Evolutionary conservation across 2,329 filamentous ascomycete genomes (phyloP).

Genomic region (Penicillium sp.): DNA sequence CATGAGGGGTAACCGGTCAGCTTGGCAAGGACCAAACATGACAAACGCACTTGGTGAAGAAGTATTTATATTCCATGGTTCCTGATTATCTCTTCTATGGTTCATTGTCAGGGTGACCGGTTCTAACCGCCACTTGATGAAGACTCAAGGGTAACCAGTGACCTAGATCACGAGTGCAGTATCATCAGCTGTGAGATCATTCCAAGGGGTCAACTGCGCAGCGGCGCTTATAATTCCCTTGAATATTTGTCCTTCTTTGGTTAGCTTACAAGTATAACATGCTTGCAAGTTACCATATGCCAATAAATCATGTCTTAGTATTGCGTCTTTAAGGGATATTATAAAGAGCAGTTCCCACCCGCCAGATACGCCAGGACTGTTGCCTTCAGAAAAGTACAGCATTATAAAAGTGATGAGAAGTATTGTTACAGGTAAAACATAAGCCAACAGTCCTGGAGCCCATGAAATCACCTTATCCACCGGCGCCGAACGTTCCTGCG

Average conservation of each 20-base stretch:
- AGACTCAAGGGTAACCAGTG: slow-evolving; percentile 8
- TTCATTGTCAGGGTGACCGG: slow-evolving; percentile 8
- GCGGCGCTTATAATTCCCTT: slow-evolving; percentile 11
- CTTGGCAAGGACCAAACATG: slow-evolving; percentile 15
- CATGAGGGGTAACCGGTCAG: slow-evolving; percentile 24
- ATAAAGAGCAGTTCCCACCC: not conserved
- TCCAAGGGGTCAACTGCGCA: slow-evolving; percentile 1
- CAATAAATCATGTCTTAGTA: not conserved
- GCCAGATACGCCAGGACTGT: not conserved
- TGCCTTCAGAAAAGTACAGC: not conserved
- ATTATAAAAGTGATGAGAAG: slow-evolving; percentile 14
- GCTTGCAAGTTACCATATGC: not conserved
- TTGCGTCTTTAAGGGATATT: not conserved
- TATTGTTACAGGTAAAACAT: slow-evolving; percentile 17
- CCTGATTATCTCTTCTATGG: slow-evolving; percentile 17
- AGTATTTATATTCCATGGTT: slow-evolving; percentile 17
- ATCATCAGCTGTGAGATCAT: slow-evolving; percentile 25
- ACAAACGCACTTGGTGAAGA: slow-evolving; percentile 17
- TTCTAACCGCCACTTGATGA: slow-evolving; percentile 7
- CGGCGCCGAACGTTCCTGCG: not conserved
- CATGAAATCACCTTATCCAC: slow-evolving; percentile 8
- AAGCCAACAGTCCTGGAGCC: slow-evolving; percentile 3
- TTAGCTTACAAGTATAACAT: not conserved
- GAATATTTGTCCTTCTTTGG: not conserved
- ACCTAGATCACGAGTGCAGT: slow-evolving; percentile 18